phyloP scores from a whole-genome alignment of 306 rosid species.

The Inga leiocalycina region DNA sequence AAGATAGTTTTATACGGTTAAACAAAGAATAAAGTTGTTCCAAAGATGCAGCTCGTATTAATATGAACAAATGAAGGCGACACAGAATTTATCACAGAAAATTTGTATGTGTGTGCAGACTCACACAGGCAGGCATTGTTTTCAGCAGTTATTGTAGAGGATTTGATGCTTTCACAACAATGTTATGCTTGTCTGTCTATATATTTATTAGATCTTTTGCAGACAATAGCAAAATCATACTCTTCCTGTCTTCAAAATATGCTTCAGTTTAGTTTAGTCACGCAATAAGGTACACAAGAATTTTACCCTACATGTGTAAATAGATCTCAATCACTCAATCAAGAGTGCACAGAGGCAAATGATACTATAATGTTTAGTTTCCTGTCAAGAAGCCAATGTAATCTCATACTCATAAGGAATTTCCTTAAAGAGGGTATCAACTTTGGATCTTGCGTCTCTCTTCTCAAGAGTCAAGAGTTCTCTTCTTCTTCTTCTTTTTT shows the following conservation, averaged over 20 bases:
- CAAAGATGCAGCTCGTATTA: neutral
- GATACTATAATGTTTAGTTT: neutral
- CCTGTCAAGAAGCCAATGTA: neutral
- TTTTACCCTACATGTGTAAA: neutral
- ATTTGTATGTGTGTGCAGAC: neutral
- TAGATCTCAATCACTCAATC: neutral
- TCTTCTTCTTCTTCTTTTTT: neutral
- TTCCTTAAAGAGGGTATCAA: neutral
- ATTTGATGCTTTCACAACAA: neutral
- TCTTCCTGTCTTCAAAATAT: neutral
- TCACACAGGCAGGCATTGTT: neutral
- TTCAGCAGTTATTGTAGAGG: neutral
- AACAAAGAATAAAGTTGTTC: neutral
- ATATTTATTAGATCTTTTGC: neutral
- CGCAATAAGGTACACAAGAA: neutral
- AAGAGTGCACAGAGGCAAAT: neutral
- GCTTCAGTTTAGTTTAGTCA: neutral
- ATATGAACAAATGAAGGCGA: neutral
- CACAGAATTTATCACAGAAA: neutral
- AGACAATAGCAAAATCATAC: neutral
- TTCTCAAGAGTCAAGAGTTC: neutral
- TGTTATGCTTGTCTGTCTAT: neutral
- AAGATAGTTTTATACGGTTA: neutral
- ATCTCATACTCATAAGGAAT: neutral
- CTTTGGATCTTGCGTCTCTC: neutral